Conservation (phyloP, 2,329 filamentous ascomycete species). For the Passalora sequoiae region DNA sequence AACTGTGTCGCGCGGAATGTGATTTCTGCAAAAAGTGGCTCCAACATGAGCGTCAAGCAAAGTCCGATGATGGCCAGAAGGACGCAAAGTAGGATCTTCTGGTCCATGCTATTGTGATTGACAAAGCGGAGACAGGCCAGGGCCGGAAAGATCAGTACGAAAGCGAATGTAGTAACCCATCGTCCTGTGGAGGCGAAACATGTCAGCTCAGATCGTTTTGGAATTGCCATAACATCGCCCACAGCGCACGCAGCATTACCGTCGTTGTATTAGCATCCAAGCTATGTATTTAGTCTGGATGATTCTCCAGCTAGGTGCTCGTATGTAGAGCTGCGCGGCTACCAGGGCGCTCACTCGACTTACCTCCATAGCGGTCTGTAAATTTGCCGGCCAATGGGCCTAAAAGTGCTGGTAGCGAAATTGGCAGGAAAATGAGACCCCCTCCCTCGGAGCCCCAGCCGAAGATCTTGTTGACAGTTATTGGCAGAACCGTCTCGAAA, state of each 20-base stretch:
- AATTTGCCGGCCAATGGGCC: conserved; percentile 20
- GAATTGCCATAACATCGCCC: too few relatives aligned
- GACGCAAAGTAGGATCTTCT: conserved; percentile 18
- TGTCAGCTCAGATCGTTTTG: too few relatives aligned
- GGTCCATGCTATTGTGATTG: conserved; percentile 10
- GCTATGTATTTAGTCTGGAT: not conserved
- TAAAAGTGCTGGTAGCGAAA: conserved; percentile 18
- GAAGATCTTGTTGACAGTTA: conserved; percentile 15
- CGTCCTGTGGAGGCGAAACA: conserved; percentile 2
- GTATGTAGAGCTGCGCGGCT: too few relatives aligned
- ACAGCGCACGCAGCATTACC: too few relatives aligned
- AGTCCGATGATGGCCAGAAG: conserved; percentile 18
- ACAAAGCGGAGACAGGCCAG: conserved; percentile 22
- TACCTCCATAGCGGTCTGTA: conserved; percentile 21
- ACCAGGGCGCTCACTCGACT: too few relatives aligned
- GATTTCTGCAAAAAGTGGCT: conserved; percentile 23
- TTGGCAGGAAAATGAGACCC: conserved; percentile 21
- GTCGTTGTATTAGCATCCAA: not conserved
- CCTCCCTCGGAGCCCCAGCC: conserved; percentile 19
- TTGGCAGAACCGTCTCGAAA: conserved; percentile 20
- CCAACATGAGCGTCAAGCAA: conserved; percentile 16
- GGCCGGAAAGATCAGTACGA: conserved; percentile 12
- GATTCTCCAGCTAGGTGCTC: conserved; percentile 23
- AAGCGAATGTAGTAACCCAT: conserved; percentile 17
- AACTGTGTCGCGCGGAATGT: conserved; percentile 16